Conservation (phyloP, 2,329 filamentous ascomycete genomes). For the Fusarium tuaranense region DNA sequence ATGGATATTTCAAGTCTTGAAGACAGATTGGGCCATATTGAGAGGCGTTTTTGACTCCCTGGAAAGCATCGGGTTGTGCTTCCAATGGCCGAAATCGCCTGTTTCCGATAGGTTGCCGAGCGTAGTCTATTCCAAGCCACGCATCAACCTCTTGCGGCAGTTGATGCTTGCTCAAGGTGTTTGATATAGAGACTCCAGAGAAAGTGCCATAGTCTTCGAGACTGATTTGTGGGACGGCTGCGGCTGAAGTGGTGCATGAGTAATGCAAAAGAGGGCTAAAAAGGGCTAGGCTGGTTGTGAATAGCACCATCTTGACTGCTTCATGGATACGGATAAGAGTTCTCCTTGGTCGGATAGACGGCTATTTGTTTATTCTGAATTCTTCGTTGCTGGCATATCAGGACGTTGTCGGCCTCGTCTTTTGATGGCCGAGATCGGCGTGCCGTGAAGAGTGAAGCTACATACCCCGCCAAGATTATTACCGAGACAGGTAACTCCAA, state of each 20-base stretch:
- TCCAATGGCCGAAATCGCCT: not conserved
- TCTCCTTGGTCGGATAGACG: not conserved
- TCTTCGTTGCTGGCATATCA: not conserved
- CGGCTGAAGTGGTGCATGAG: not conserved
- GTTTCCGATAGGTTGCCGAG: constrained; percentile 1
- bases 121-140: constrained; percentile 12
- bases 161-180: not conserved
- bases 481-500: not conserved
- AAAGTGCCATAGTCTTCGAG: constrained; percentile 7
- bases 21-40: constrained; percentile 4
- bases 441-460: not conserved
- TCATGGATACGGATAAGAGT: not conserved
- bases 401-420: not conserved
- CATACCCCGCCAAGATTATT: not conserved
- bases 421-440: not conserved
- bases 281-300: not conserved
- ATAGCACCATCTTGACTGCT: not conserved
- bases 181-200: not conserved
- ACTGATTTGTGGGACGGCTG: not conserved
- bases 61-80: not conserved
- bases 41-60: constrained; percentile 1
- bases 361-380: not conserved
- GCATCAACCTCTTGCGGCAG: not conserved
- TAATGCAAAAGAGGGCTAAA: not conserved
- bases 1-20: constrained; percentile 7